Evolutionary conservation across 2,329 filamentous ascomycete genomes (phyloP).

Genomic region (Cladosporium oxysporum): DNA sequence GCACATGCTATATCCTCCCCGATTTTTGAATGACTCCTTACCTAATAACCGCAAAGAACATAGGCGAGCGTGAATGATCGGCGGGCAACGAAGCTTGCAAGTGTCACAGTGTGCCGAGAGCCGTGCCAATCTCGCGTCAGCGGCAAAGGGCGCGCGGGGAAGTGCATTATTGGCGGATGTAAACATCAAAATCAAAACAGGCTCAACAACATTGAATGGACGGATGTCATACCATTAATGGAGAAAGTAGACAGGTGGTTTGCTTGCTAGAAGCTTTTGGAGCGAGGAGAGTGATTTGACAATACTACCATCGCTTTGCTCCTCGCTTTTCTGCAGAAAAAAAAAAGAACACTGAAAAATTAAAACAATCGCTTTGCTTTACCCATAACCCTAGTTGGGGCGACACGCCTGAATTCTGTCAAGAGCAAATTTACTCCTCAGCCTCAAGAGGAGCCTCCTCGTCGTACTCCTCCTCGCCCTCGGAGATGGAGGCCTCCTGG

Average conservation of each 20-base stretch:
- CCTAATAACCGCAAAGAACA: constrained; percentile 15
- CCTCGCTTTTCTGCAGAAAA: constrained; percentile 20
- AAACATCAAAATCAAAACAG: not conserved
- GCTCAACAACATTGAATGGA: not conserved
- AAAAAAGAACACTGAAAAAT: constrained; percentile 17
- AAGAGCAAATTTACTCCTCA: constrained; percentile 61
- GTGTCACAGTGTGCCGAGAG: constrained; percentile 16
- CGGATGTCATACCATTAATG: not conserved
- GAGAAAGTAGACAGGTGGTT: not conserved
- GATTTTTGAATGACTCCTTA: constrained; percentile 17
- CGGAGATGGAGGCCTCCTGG: constrained; percentile 96
- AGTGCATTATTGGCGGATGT: not conserved
- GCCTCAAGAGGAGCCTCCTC: constrained; percentile 75
- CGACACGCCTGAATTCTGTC: not conserved
- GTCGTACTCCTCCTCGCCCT: constrained; percentile 94
- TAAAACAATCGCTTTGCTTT: constrained; percentile 21
- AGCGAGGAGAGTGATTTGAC: constrained; percentile 18
- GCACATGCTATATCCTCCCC: not conserved
- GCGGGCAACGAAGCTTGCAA: not conserved
- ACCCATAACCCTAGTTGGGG: constrained; percentile 10
- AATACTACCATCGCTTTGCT: constrained; percentile 17
- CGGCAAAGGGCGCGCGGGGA: constrained; percentile 12
- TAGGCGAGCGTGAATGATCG: not conserved
- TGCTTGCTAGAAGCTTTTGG: constrained; percentile 11
- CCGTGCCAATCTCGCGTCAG: constrained; percentile 1